Evolutionary conservation across 805 yeast genomes (phyloP), one percentile per base, ranked within the genome.

Genomic region (Saccharomycopsis vini): DNA sequence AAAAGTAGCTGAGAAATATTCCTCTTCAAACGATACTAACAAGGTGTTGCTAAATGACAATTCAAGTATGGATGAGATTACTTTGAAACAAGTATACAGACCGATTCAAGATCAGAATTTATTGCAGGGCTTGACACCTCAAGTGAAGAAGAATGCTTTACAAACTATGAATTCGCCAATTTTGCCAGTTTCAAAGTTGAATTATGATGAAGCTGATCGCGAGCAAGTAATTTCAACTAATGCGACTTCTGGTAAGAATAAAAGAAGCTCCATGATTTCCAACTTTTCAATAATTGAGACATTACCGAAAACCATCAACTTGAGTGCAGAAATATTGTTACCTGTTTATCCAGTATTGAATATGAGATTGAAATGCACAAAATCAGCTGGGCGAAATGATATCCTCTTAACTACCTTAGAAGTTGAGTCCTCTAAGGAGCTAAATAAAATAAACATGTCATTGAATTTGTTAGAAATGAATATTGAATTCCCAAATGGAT

Each of bases 311-410:
- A 42, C 44, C 2, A 35, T 44, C 21, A 44, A 41, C 21, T 45
- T 47, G 39, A 38, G 43, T 24, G 52, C 52, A 10, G 37, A 42
- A 23, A 49, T 49, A 13, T 44, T 49, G 16, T 42, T 50, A 19
- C 53, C 53, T 9, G 53, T 50, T 20, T 50, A 49, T 33, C 51
- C 53, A 0, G 67, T 68, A 1, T 52, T 69, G 34, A 61, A 64
- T 7, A 58, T 69, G 35, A 59, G 58, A 46, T 52, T 69, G 16
- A 63, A 66, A 40, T 65, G 70, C 21, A 68, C 72, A 3, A 67
- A 66, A 50, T 68, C 72, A 4, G 72, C 72, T 5, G 72, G 73
- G 3, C 57, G 71, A 46, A 63, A 66, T 51, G 64, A 67, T 50
- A 54, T 66, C 16, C 53, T 69, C 12, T 54, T 68, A 19, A 58